Evolutionary conservation across 2,329 filamentous ascomycete genomes (phyloP), one percentile per base, ranked within the genome.

Genomic region (Aspergillus novoparasiticus): DNA sequence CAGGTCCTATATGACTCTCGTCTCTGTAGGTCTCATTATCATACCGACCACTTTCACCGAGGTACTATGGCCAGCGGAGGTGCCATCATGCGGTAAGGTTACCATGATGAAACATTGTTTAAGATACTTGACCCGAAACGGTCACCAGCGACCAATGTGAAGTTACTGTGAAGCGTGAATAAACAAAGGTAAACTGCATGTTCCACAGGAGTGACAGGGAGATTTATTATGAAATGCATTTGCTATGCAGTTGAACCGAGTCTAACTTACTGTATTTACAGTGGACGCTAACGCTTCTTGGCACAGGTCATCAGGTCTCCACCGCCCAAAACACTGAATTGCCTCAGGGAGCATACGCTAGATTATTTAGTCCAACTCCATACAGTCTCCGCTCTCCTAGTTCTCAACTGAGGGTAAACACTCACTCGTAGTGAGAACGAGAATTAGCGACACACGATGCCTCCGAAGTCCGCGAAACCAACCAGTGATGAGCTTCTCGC

Each of bases 401-500:
- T 19, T 34, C 51, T 55, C 21, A 30, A n/a, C n/a, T 12, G 51
- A 55, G 14, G 21, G 30, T 14, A 51, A 50, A 58, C 26, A 23
- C 34, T 46, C 32, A 19, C 26, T 19, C 26, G n/a, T 43, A 19
- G 39, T 41, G 60, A 46, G 59, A 50, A 59, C 54, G 65, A 57
- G 64, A 32, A 39, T 55, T 56, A 23, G 23, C 26, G 28, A 21
- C 19, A 6, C 62, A 72, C 62, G 41, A 79, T 78, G 77, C 73
- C 72, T 58, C 73, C 76, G 14, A 79, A 79, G 68, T 68, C 61
- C 63, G 64, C 70, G 14, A 79, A 79, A 71, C 76, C 79, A 6
- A 83, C 81, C 9, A 81, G 76, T 60, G 82, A 83, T 64, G 82
- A 84, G 74, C 79, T 84, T 23, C 75, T 84, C 41, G 82, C 82